Base-by-base conservation (phyloP, 306 rosid species). In the Neltuma alba region DNA sequence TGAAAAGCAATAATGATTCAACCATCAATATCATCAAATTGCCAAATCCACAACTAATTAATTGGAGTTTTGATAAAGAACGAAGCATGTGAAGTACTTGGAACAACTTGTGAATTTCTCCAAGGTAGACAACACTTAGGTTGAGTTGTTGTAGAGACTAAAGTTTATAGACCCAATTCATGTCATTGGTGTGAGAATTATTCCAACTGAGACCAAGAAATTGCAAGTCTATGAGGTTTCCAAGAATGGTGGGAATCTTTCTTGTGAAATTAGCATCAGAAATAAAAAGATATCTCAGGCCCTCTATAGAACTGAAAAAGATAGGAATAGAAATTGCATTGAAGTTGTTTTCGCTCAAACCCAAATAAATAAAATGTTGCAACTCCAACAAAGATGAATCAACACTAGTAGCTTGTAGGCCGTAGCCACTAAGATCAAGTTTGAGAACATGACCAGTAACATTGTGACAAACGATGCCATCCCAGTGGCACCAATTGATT, bases 211-310 rank as follows among this genome's bases (percentile, higher is more conserved):
- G n/a, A n/a, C n/a, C n/a, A n/a, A n/a, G n/a, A n/a, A n/a, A n/a
- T n/a, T n/a, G n/a, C n/a, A n/a, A 27, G 57, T 40, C 71, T 33
- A n/a, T 50, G n/a, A 77, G 47, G 8, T 66, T 66, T 11, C 72
- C 72, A 27, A 66, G 45, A 20, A 36, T 36, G 0, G 8, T 2
- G 33, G 72, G 72, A 66, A 66, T 38, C 72, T 8, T 37, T 28
- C 48, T 47, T n/a, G 48, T 9, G 14, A 66, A 66, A 20, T 3
- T 1, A 3, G 72, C 13, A 0, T 1, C 3, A 13, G 38, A 21
- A 18, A 58, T 5, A 58, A 15, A 23, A 58, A 58, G 65, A 58
- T 58, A 25, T 9, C 6, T 58, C 14, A 58, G 13, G 2, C 6
- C 11, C 16, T 58, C 9, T 16, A 58, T 23, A 25, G 65, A 58